Percentiles rank a stretch among this genome's conserved stretches.
phyloP scores from a whole-genome alignment of 345 rosid species.

The Citrus unshiu region DNA sequence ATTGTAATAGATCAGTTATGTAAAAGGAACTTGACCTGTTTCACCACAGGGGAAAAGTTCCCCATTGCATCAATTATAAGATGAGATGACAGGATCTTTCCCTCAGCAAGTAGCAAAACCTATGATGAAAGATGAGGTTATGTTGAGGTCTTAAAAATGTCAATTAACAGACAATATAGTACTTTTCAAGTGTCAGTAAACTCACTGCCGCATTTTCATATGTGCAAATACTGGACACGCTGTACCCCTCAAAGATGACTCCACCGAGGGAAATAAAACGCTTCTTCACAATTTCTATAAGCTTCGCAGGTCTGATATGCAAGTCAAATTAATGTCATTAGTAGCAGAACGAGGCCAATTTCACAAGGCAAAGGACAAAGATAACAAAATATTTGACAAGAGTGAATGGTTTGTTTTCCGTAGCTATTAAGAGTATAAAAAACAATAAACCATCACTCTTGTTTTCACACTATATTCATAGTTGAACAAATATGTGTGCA shows the following conservation, averaged over 20 bases:
- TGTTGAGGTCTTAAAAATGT: neutral
- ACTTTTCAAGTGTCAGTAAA: constrained; percentile 10
- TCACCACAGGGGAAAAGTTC: constrained; percentile 87
- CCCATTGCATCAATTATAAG: constrained; percentile 94
- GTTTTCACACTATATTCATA: neutral
- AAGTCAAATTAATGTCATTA: constrained; percentile 11
- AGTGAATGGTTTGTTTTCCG: neutral
- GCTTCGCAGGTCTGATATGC: constrained; percentile 71
- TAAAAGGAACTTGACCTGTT: constrained; percentile 53
- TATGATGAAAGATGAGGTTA: constrained; percentile 11
- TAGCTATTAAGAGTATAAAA: neutral
- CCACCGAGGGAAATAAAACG: constrained; percentile 83
- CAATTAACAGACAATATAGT: neutral
- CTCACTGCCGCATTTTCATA: constrained; percentile 80
- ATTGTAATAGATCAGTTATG: neutral
- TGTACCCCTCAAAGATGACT: constrained; percentile 71
- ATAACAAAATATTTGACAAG: neutral
- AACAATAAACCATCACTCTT: neutral
- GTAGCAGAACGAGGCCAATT: constrained; percentile 3
- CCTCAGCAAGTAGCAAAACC: constrained; percentile 75
- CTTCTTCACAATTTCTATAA: constrained; percentile 70
- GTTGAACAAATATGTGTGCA: neutral
- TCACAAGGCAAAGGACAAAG: neutral
- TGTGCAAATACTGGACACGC: constrained; percentile 54
- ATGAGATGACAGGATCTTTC: constrained; percentile 54